Base-by-base conservation (phyloP, 1,284 basidiomycete genomes). In the Irpex sp. region DNA sequence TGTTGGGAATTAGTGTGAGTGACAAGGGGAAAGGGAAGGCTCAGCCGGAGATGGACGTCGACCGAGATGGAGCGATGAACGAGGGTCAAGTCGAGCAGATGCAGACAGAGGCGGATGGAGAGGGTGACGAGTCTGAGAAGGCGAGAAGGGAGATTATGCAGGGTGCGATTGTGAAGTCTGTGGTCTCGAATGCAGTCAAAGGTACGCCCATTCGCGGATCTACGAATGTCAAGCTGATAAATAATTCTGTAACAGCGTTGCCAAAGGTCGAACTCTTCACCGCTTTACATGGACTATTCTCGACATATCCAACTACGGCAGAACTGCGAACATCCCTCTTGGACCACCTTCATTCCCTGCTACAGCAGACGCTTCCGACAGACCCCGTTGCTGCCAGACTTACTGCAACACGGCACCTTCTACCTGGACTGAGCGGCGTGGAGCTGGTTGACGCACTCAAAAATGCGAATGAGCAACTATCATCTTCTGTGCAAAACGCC, bases 121-220 rank as follows among this genome's bases (percentile, higher is more conserved):
- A 71, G 31, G 74, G 74, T 9, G 78, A 79, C 33, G 80, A 81
- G 54, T 77, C 76, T 17, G 81, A 81, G 64, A 75, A 74, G 43
- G 87, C 87, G 35, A 78, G 87, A 56, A 78, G 77, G 67, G 81
- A 83, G 58, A 85, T 93, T 68, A 80, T 92, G 79, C 76, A 85
- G 51, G 90, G 91, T 37, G 88, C 81, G 5, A 90, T 93, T 65
- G 87, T 91, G 57, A 85, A 83, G 70, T 82, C 86, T 50, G 89
- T 88, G 26, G 85, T 92, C 58, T 76, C 77, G 6, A 86, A 79
- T 67, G 91, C 89, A 47, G 81, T 78, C 9, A 80, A 85, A 85
- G 88, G 90, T 90, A 68, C 49, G 79, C 65, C 37, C 62, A 57
- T 53, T 60, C 49, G 5, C 17, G 17, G 2, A n/a, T 50, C 0